Evolutionary conservation across 305 asterid species (phyloP), one percentile per base, ranked within the genome.

Genomic region (Fraxinus dipetala): DNA sequence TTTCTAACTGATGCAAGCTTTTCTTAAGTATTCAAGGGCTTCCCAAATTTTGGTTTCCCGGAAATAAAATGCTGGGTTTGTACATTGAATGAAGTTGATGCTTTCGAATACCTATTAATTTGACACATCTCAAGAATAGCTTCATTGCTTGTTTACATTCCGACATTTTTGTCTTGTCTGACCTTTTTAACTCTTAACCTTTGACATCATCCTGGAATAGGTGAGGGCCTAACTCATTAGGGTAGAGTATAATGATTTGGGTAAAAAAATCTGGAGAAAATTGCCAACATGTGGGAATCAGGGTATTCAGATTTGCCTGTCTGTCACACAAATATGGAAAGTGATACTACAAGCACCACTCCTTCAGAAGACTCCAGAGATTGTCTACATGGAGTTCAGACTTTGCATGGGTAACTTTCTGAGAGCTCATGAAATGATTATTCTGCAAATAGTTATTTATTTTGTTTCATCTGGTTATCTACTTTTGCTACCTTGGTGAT

Each of bases 331-430:
- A 86, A 63, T 70, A 95, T 95, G 98, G 96, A 89, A 85, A 90
- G 90, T 91, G 93, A 93, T 83, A 87, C 89, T 86, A 82, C 78
- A 48, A 90, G 88, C 85, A 79, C 81, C 75, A 84, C 84, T 31
- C 84, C 84, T 83, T 82, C 91, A 79, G 93, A 90, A 85, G 88
- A 90, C 82, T 82, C 86, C 77, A 88, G 86, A 76, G 88, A 82
- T 83, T 86, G 86, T 84, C 77, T 86, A 74, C 96, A 86, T 56
- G 87, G 92, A 88, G 84, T 89, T 86, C 95, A 97, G 34, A 88
- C 95, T 77, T 82, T 86, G 40, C 98, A 90, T 38, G 98, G 98
- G 98, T 94, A 90, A 88, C 45, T 78, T 78, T 79, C 83, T 77
- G 77, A 72, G 75, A 86, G 75, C 75, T 67, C 72, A 63, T 43